phyloP scores from a whole-genome alignment of 345 rosid genomes.

The Camelina hispida region DNA sequence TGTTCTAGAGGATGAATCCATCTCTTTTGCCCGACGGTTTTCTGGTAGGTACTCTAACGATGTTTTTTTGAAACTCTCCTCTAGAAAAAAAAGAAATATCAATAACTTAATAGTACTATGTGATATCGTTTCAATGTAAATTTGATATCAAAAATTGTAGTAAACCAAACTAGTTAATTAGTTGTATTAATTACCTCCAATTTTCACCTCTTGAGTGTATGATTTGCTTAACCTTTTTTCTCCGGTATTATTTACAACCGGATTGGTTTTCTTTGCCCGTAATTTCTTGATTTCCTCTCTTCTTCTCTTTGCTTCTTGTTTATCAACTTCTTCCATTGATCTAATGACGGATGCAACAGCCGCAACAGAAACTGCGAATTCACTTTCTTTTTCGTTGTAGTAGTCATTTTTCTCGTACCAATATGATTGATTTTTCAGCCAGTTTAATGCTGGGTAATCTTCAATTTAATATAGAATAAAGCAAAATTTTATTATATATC shows the following conservation, averaged over 20 bases:
- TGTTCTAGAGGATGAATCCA: conserved; percentile 37
- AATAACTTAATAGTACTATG: background rate
- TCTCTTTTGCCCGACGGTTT: conserved; percentile 5
- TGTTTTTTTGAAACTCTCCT: conserved; percentile 17
- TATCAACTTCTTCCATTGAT: conserved; percentile 52
- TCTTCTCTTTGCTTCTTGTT: conserved; percentile 36
- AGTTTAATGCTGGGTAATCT: conserved; percentile 48
- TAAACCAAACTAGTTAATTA: background rate
- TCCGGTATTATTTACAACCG: conserved; percentile 30
- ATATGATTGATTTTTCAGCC: conserved; percentile 51
- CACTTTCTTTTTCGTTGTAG: conserved; percentile 44
- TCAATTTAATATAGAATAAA: conserved; percentile 10
- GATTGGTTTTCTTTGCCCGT: conserved; percentile 16
- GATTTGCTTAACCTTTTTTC: conserved; percentile 35
- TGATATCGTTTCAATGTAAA: background rate
- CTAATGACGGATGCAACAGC: conserved; percentile 59
- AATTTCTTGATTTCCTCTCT: conserved; percentile 52
- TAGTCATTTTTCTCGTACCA: conserved; percentile 47
- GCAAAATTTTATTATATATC: background rate
- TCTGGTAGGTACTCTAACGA: conserved; percentile 2
- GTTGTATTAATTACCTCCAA: conserved; percentile 36
- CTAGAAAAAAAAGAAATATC: background rate
- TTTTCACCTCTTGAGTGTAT: conserved; percentile 45
- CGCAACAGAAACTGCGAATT: conserved; percentile 64
- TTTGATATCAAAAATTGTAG: background rate